phyloP scores from a whole-genome alignment of 176 grass and related monocot species.

The Carex littledalei region DNA sequence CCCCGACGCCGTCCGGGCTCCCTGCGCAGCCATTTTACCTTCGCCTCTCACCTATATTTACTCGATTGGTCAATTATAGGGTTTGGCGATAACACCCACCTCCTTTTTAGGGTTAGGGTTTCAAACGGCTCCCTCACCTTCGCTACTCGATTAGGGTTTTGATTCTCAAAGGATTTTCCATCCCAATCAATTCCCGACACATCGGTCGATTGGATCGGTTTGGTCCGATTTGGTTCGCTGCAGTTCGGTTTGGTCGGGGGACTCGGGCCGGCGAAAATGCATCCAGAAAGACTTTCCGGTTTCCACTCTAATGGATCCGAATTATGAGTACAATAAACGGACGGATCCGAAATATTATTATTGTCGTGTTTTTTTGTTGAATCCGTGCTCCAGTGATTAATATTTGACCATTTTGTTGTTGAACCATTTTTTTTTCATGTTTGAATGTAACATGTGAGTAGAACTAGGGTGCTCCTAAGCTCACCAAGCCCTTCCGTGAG shows the following conservation, averaged over 20 bases:
- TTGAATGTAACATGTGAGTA: too few species aligned
- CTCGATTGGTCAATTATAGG: background rate
- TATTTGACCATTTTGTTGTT: too few species aligned
- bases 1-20: background rate
- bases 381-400: too few species aligned
- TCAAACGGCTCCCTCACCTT: background rate
- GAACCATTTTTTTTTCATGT: too few species aligned
- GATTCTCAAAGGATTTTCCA: background rate
- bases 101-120: background rate
- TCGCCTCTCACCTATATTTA: background rate
- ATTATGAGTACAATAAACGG: background rate
- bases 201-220: background rate
- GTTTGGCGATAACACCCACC: background rate
- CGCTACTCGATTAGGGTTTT: background rate
- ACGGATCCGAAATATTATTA: too few species aligned
- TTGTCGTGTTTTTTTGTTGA: too few species aligned
- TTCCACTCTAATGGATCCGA: background rate
- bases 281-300: background rate
- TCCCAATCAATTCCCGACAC: background rate
- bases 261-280: too few species aligned
- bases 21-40: background rate
- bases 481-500: too few species aligned
- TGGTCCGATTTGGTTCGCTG: background rate
- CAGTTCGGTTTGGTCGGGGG: background rate
- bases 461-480: too few species aligned